These are phyloP conservation scores for Suillus subalutaceus DNA, from an alignment of 768 basidiomycete genomes.

Conservation along the genomic window DNA sequence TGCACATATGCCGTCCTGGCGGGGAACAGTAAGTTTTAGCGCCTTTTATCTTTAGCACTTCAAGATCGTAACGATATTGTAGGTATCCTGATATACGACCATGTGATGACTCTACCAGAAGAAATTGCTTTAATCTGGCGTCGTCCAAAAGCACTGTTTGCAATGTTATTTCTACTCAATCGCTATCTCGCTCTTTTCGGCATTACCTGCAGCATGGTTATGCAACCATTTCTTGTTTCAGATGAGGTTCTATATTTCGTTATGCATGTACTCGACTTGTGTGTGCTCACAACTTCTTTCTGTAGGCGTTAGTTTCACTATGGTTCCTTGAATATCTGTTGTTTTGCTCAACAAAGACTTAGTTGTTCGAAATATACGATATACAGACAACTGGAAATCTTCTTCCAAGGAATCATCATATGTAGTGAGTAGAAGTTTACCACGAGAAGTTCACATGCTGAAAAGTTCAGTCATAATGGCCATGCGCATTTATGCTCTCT, in stretches of 20 bases:
- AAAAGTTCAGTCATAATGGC: constrained; percentile 44
- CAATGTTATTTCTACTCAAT: not conserved
- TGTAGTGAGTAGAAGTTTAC: not conserved
- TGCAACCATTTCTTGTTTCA: not conserved
- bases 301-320: constrained; percentile 7
- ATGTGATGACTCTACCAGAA: not conserved
- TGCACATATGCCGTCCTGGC: not conserved
- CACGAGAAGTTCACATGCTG: not conserved
- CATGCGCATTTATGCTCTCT: constrained; percentile 55
- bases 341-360: not conserved
- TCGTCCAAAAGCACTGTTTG: not conserved
- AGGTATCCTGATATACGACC: constrained; percentile 4
- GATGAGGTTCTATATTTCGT: not conserved
- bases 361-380: not conserved
- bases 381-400: not conserved
- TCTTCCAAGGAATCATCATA: not conserved
- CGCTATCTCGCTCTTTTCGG: not conserved
- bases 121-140: not conserved
- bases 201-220: not conserved
- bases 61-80: not conserved
- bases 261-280: not conserved
- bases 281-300: not conserved
- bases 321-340: not conserved
- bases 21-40: not conserved
- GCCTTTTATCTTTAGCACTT: not conserved